Conservation (phyloP, 306 rosid species). For the Begonia masoniana region DNA sequence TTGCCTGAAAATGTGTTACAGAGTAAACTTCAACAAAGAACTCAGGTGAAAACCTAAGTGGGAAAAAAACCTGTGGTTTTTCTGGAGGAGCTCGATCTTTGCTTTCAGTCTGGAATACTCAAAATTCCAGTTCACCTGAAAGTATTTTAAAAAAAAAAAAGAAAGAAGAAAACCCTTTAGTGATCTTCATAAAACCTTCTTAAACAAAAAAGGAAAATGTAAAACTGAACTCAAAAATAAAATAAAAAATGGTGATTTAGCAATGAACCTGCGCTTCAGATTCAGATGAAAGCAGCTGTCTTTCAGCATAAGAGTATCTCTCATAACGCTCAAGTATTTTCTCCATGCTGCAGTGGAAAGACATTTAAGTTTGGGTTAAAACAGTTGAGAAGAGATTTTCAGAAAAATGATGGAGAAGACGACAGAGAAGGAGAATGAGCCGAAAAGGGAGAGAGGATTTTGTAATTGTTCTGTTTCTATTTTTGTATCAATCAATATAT, state of each 20-base stretch:
- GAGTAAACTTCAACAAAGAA: background rate
- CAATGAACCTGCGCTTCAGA: conserved; percentile 36
- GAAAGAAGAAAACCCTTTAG: no score
- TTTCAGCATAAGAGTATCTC: conserved; percentile 53
- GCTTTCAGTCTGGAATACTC: conserved; percentile 55
- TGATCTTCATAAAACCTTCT: no score
- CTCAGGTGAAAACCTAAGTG: background rate
- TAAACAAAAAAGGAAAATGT: no score
- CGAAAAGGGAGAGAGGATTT: no score
- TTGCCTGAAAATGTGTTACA: conserved; percentile 23
- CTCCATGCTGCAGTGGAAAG: conserved; percentile 53
- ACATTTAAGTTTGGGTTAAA: no score
- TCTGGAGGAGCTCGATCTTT: conserved; percentile 51
- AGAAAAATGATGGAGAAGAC: no score
- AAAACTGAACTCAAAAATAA: background rate
- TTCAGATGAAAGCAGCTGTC: conserved; percentile 28
- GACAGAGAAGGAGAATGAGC: no score
- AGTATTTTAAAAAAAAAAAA: background rate
- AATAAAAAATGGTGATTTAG: no score
- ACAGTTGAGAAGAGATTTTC: no score
- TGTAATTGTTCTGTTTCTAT: no score
- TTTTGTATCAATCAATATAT: no score
- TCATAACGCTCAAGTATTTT: conserved; percentile 80
- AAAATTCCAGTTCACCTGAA: conserved; percentile 65
- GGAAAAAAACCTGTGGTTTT: conserved; percentile 43